Evolutionary conservation across 208 protist genomes (phyloP).

Genomic region (Herpetomonas samuelpessoai): DNA sequence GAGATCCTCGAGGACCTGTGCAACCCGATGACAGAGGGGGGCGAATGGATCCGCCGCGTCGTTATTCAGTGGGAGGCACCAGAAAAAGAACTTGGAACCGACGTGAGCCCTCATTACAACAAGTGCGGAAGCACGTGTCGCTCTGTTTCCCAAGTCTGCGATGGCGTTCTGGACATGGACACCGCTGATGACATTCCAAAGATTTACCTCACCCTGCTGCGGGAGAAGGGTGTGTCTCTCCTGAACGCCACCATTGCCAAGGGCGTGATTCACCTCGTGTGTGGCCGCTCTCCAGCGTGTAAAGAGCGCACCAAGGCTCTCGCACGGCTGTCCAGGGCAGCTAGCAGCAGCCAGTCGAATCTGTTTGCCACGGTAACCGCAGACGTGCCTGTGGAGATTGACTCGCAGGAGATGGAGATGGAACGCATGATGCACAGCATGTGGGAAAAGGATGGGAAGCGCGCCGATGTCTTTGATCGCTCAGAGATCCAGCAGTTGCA

Average conservation of each 20-base stretch:
- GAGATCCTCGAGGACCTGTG: slow-evolving; percentile 66
- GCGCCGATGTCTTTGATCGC: slow-evolving; percentile 55
- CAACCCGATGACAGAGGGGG: slow-evolving; percentile 52
- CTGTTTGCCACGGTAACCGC: slow-evolving; percentile 17
- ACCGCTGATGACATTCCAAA: slow-evolving; percentile 32
- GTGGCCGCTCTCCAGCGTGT: neutral
- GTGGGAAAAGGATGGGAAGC: slow-evolving; percentile 34
- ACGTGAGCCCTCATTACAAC: slow-evolving; percentile 26
- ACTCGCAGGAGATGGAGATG: slow-evolving; percentile 55
- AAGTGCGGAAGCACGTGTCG: slow-evolving; percentile 68
- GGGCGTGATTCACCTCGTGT: neutral
- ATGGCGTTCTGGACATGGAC: slow-evolving; percentile 39
- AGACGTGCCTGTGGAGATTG: slow-evolving; percentile 36
- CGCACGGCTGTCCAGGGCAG: neutral
- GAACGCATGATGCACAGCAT: slow-evolving; percentile 75
- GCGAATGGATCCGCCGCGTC: slow-evolving; percentile 70
- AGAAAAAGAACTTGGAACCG: slow-evolving; percentile 11
- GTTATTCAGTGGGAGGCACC: slow-evolving; percentile 17
- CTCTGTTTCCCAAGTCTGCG: slow-evolving; percentile 52
- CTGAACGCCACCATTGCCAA: neutral
- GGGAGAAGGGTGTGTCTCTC: neutral
- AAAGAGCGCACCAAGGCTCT: neutral
- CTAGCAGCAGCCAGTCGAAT: neutral
- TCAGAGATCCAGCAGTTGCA: slow-evolving; percentile 64
- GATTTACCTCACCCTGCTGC: slow-evolving; percentile 15